Conservation (phyloP, 352 stramenopile genomes). For the Blastocystis hominis region DNA sequence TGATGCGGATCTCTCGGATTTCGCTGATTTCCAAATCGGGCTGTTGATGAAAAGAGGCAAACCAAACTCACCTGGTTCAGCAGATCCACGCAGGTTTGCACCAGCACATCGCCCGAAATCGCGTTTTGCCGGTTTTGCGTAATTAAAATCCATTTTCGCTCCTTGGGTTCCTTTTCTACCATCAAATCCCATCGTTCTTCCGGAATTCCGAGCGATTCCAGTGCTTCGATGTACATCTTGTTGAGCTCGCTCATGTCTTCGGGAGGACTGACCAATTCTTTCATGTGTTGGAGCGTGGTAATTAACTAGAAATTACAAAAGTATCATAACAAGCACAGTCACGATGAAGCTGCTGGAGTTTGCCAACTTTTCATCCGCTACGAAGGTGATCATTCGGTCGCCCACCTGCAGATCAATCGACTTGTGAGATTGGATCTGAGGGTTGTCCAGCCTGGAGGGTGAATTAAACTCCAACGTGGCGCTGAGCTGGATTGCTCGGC, state of each 20-base stretch:
- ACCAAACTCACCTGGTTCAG: background rate
- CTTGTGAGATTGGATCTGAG: background rate
- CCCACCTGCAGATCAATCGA: background rate
- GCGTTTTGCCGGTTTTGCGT: background rate
- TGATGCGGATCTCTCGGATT: constrained; percentile 7
- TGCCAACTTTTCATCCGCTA: background rate
- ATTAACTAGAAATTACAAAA: background rate
- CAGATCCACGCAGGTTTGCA: constrained; percentile 22
- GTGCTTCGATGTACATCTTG: constrained; percentile 8
- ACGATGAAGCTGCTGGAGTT: constrained; percentile 37
- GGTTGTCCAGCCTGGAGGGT: background rate
- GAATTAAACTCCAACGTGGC: background rate
- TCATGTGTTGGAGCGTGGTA: background rate
- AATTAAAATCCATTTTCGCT: constrained; percentile 27
- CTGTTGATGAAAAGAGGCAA: background rate
- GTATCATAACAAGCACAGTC: background rate
- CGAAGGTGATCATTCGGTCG: constrained; percentile 25
- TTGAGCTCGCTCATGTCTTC: background rate
- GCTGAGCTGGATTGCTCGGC: background rate
- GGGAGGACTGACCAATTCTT: background rate
- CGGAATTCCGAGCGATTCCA: constrained; percentile 27
- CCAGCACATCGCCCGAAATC: constrained; percentile 16
- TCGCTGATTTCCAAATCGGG: background rate
- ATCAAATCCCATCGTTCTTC: constrained; percentile 9
- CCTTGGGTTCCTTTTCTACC: background rate